Percentiles rank a stretch among this genome's conserved stretches.
phyloP scores from a whole-genome alignment of 2,329 filamentous ascomycete species.

The Hypoxylon sp. region DNA sequence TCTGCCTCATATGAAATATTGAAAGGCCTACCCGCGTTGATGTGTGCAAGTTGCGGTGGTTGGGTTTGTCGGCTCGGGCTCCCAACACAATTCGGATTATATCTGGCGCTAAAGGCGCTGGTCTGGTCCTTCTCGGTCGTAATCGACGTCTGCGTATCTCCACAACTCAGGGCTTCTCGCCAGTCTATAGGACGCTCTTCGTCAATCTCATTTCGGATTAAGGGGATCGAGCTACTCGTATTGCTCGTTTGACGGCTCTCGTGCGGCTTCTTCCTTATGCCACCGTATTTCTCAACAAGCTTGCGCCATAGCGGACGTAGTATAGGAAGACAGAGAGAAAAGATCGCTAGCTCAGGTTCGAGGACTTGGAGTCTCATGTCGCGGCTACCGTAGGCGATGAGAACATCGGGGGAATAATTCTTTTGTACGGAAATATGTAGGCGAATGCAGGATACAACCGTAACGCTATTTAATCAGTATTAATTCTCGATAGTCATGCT shows the following conservation, averaged over 20 bases:
- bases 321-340: slow-evolving; percentile 35
- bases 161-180: neutral
- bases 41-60: neutral
- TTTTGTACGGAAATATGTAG: neutral
- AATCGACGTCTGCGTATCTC: neutral
- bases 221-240: neutral
- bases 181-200: neutral
- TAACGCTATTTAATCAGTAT: slow-evolving; percentile 15
- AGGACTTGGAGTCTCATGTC: slow-evolving; percentile 37
- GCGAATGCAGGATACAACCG: slow-evolving; percentile 28
- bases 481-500: neutral
- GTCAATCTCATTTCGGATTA: neutral
- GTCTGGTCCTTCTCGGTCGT: neutral
- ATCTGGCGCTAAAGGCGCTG: neutral
- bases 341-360: slow-evolving; percentile 38
- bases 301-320: slow-evolving; percentile 34
- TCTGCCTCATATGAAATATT: slow-evolving; percentile 22
- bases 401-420: neutral
- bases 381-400: slow-evolving; percentile 16
- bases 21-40: slow-evolving; percentile 23
- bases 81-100: neutral
- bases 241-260: neutral
- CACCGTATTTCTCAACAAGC: slow-evolving; percentile 2
- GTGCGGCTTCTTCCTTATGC: no score
- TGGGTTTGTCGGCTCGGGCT: neutral